Evolutionary conservation across 2,329 filamentous ascomycete species (phyloP).

Genomic region (Penicillium glabrum): DNA sequence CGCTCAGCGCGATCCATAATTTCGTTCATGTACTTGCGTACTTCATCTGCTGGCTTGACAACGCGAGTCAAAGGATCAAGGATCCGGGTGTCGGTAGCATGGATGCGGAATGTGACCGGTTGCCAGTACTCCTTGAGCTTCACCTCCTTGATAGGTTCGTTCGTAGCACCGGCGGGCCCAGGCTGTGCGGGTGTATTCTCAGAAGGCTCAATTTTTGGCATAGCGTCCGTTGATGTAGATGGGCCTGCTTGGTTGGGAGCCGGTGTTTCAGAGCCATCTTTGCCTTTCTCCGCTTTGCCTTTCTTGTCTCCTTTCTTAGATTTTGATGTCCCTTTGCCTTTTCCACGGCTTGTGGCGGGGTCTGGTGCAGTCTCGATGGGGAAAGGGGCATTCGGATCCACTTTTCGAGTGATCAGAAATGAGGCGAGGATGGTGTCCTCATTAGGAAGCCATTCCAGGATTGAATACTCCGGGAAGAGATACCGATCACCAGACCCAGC

Average conservation of each 20-base stretch:
- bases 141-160: conserved; percentile 15
- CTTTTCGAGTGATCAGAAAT: conserved; percentile 47
- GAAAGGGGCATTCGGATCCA: conserved; percentile 39
- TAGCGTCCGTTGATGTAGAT: conserved; percentile 16
- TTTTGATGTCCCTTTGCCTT: conserved; percentile 33
- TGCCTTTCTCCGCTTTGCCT: conserved; percentile 22
- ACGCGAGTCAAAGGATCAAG: conserved; percentile 57
- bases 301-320: conserved; percentile 39
- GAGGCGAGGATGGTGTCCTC: conserved; percentile 49
- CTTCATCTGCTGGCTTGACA: conserved; percentile 55
- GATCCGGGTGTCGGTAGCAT: conserved; percentile 51
- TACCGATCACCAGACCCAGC: conserved; percentile 48
- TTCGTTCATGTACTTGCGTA: conserved; percentile 56
- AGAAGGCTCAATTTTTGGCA: conserved; percentile 15
- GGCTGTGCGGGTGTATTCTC: conserved; percentile 12
- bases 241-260: conserved; percentile 9
- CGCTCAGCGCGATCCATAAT: conserved; percentile 58
- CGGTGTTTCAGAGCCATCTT: conserved; percentile 10
- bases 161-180: conserved; percentile 9
- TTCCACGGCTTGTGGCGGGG: conserved; percentile 25
- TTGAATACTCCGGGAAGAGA: conserved; percentile 50
- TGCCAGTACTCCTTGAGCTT: conserved; percentile 50
- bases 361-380: conserved; percentile 36
- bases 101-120: conserved; percentile 58
- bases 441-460: conserved; percentile 48